Conservation (phyloP, 1,284 basidiomycete species). For the Tilletiopsis washingtonensis region DNA sequence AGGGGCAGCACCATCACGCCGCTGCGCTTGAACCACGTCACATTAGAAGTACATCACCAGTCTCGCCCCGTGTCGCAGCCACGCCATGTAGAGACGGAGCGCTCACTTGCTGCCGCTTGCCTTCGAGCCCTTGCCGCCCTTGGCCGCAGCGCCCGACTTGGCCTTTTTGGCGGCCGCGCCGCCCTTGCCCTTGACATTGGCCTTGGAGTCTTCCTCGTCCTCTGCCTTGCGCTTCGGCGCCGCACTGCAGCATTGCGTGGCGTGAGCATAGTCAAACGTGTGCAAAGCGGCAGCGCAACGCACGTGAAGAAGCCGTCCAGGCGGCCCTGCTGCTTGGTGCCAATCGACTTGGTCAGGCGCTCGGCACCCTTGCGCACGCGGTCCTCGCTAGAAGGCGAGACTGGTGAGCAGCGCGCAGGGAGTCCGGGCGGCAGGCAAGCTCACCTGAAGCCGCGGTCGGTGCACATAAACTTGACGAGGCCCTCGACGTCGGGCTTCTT, state of each 20-base stretch:
- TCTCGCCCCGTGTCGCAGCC: too few relatives aligned
- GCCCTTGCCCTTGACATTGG: constrained; percentile 10
- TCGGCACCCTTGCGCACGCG: constrained; percentile 90
- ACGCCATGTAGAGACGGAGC: too few relatives aligned
- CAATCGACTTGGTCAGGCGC: constrained; percentile 77
- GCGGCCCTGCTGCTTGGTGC: constrained; percentile 88
- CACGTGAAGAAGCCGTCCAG: constrained; percentile 80
- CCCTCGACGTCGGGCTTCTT: constrained; percentile 86
- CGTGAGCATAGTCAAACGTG: constrained; percentile 6
- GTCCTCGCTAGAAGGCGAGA: constrained; percentile 94
- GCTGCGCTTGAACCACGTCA: too few relatives aligned
- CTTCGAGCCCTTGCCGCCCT: too few relatives aligned
- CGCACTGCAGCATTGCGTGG: background rate
- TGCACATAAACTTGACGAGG: constrained; percentile 85
- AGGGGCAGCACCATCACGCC: too few relatives aligned
- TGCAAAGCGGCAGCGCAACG: constrained; percentile 1
- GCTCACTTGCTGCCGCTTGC: too few relatives aligned
- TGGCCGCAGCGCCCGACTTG: too few relatives aligned
- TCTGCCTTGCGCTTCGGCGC: constrained; percentile 4
- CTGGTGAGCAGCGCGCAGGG: constrained; percentile 1
- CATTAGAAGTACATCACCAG: too few relatives aligned
- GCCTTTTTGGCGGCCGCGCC: constrained; percentile 19
- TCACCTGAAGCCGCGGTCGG: constrained; percentile 93
- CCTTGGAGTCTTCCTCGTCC: constrained; percentile 16
- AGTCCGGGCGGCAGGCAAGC: background rate